phyloP scores from a whole-genome alignment of 495 filamentous ascomycete species.

The Sphaerosporella brunnea region DNA sequence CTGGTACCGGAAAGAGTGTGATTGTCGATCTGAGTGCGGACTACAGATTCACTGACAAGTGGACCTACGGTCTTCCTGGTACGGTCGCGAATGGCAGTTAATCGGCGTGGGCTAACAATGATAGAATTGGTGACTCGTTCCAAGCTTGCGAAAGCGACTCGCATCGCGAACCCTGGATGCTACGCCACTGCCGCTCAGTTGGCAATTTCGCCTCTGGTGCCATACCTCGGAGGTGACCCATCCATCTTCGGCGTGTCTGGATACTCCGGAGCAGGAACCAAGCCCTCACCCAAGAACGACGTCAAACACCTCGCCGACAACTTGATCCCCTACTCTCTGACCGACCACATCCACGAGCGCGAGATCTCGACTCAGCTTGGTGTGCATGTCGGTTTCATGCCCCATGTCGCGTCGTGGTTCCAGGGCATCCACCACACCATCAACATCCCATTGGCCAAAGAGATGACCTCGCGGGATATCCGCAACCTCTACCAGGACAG shows the following conservation, averaged over 20 bases:
- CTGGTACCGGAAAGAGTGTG: slow-evolving; percentile 47
- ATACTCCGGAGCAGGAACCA: slow-evolving; percentile 92
- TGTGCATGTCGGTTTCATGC: slow-evolving; percentile 65
- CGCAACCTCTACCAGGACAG: slow-evolving; percentile 89
- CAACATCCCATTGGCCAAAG: slow-evolving; percentile 64
- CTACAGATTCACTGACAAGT: slow-evolving; percentile 75
- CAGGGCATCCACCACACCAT: slow-evolving; percentile 90
- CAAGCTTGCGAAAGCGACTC: slow-evolving; percentile 61
- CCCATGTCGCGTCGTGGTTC: slow-evolving; percentile 95
- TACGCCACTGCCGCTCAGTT: slow-evolving; percentile 95
- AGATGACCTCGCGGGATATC: slow-evolving; percentile 80
- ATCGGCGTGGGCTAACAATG: neutral
- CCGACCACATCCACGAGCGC: slow-evolving; percentile 88
- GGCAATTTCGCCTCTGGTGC: slow-evolving; percentile 67
- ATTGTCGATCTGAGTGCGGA: slow-evolving; percentile 91
- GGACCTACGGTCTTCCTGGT: slow-evolving; percentile 83
- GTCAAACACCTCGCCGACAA: slow-evolving; percentile 74
- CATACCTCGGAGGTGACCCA: slow-evolving; percentile 60
- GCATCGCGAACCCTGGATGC: slow-evolving; percentile 89
- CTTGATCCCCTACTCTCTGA: slow-evolving; percentile 81
- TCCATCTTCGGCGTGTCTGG: slow-evolving; percentile 86
- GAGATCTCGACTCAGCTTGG: slow-evolving; percentile 74
- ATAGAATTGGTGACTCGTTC: slow-evolving; percentile 57
- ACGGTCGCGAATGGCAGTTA: too few species aligned
- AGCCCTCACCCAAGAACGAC: slow-evolving; percentile 90